Evolutionary conservation across 805 yeast species (phyloP).

Genomic region (Myxozyma kluyveri): DNA sequence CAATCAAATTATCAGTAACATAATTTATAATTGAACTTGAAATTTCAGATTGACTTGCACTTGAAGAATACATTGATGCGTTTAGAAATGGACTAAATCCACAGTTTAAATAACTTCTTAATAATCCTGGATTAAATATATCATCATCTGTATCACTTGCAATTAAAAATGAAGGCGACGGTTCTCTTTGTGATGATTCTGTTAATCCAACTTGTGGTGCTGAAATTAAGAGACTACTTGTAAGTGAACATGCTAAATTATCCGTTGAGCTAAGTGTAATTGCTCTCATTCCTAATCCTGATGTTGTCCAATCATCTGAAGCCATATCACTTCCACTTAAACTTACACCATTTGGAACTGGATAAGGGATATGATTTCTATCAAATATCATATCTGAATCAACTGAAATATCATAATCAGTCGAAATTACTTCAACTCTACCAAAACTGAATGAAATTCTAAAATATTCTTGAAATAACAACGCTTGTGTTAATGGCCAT

Average conservation of each 20-base stretch:
- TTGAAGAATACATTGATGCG: slow-evolving; percentile 34
- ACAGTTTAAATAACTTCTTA: slow-evolving; percentile 45
- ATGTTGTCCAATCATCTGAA: too few species aligned
- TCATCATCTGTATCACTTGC: slow-evolving; percentile 41
- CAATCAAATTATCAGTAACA: slow-evolving; percentile 28
- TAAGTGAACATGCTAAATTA: slow-evolving; percentile 9
- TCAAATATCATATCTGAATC: slow-evolving; percentile 13
- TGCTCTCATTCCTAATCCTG: slow-evolving; percentile 3
- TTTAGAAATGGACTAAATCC: slow-evolving; percentile 69
- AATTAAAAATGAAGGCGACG: slow-evolving; percentile 41
- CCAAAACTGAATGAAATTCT: slow-evolving; percentile 25
- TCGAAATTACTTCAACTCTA: slow-evolving; percentile 4
- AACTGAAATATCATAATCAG: slow-evolving; percentile 6
- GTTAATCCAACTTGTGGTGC: background rate
- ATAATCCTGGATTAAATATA: slow-evolving; percentile 43
- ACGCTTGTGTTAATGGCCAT: slow-evolving; percentile 22
- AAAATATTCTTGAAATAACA: slow-evolving; percentile 11
- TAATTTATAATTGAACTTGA: slow-evolving; percentile 25
- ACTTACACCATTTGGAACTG: background rate
- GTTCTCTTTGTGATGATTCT: background rate
- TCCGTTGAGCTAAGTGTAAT: slow-evolving; percentile 4
- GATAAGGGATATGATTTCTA: slow-evolving; percentile 12
- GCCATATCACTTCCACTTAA: too few species aligned
- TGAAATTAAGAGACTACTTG: background rate
- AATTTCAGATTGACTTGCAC: too few species aligned